Base-by-base conservation (phyloP, 441 rosid genomes). In the Gossypium schwendimanii region DNA sequence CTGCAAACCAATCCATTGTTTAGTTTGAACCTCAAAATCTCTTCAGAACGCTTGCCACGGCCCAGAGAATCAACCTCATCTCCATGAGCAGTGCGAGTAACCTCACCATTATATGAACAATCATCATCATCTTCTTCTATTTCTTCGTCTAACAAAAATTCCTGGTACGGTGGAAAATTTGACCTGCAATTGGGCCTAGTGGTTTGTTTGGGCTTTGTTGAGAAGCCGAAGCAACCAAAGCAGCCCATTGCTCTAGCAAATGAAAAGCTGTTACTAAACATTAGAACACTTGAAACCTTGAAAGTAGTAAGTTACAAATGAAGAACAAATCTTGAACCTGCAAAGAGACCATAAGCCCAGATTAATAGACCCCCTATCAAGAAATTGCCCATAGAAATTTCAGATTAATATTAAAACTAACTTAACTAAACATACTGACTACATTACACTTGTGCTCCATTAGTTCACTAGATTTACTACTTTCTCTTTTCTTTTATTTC, bases 161-260 rank as follows among this genome's bases (percentile, higher is more conserved):
- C 91, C 76, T 69, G 87, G 71, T 92, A 86, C 47, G 79, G 72
- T 71, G 81, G 78, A 77, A 74, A 47, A 75, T 79, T 83, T 60
- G 73, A 78, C 68, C 68, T 74, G 41, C 78, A 20, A 72, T 70
- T 60, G 39, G 88, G 80, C 83, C 69, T 77, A 0, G 81, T 44
- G n/a, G 60, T 52, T 61, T 52, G 80, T 49, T 77, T 81, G 65
- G 90, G 87, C 82, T 84, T 92, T 79, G 86, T 75, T 12, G 81
- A 63, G 70, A 87, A 82, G 49, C 97, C 97, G 63, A 92, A 92
- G 82, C 98, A 94, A 78, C 94, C 87, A 79, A 92, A 94, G 76
- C 97, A 94, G 72, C 96, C 98, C 87, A 94, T 80, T 24, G 83
- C 82, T 75, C 86, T 78, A 60, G 85, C 82, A 84, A 87, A 78